Evolutionary conservation across 805 yeast genomes (phyloP).

Genomic region (Candida parachauliodes): DNA sequence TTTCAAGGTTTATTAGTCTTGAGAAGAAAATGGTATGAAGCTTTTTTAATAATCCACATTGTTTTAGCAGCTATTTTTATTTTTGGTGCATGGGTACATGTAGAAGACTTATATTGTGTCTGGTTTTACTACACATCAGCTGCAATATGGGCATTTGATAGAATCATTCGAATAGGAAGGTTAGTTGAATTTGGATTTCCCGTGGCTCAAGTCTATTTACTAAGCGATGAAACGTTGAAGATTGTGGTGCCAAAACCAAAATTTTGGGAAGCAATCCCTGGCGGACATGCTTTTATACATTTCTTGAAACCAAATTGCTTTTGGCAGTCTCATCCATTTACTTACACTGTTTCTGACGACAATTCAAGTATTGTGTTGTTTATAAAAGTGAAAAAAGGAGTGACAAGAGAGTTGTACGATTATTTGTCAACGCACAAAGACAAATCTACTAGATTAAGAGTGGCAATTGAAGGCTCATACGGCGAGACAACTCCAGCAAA

Average conservation of each 20-base stretch:
- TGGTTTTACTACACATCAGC: conserved; percentile 48
- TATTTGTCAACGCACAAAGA: conserved; percentile 18
- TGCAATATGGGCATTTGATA: conserved; percentile 70
- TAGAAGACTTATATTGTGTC: conserved; percentile 35
- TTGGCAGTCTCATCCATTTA: conserved; percentile 71
- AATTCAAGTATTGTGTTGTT: conserved; percentile 24
- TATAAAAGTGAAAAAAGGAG: conserved; percentile 33
- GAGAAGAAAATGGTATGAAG: conserved; percentile 46
- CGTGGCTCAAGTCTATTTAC: conserved; percentile 41
- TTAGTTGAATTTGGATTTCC: conserved; percentile 59
- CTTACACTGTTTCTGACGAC: conserved; percentile 27
- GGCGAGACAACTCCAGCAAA: conserved; percentile 33
- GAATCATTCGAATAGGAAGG: conserved; percentile 53
- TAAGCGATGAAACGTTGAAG: conserved; percentile 45
- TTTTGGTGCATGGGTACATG: conserved; percentile 48
- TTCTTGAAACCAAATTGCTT: conserved; percentile 43
- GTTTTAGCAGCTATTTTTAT: conserved; percentile 47
- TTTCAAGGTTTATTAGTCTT: conserved; percentile 45
- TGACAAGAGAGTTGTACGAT: conserved; percentile 21
- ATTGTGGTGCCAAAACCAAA: conserved; percentile 50
- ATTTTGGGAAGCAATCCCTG: conserved; percentile 55
- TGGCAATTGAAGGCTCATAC: conserved; percentile 38
- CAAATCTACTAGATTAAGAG: conserved; percentile 19
- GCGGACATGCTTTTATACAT: conserved; percentile 60
- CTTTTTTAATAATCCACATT: conserved; percentile 57